Percentiles rank a stretch among this genome's conserved stretches.
Evolutionary conservation across 768 basidiomycete species (phyloP).

Genomic region (Lyophyllum shimeji): DNA sequence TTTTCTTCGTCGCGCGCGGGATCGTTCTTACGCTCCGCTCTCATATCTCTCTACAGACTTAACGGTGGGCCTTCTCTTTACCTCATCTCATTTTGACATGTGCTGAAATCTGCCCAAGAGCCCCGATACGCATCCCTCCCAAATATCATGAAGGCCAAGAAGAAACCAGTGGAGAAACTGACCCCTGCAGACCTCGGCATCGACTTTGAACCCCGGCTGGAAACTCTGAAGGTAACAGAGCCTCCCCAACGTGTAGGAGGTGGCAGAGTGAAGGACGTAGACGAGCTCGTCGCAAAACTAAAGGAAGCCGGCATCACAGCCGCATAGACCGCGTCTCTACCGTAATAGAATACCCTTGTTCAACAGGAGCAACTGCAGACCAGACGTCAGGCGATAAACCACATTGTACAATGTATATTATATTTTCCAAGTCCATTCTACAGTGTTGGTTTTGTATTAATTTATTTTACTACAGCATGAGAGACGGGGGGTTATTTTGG

Average conservation of each 20-base stretch:
- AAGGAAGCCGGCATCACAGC: slow-evolving; percentile 77
- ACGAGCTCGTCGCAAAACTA: slow-evolving; percentile 85
- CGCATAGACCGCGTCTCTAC: slow-evolving; percentile 20
- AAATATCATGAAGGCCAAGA: slow-evolving; percentile 99
- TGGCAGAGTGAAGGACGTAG: slow-evolving; percentile 87
- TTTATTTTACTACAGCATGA: slow-evolving; percentile 4
- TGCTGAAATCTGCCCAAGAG: slow-evolving; percentile 45
- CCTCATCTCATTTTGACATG: not conserved
- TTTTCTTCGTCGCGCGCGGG: no score
- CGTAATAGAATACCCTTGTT: slow-evolving; percentile 2
- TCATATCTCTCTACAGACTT: slow-evolving; percentile 46
- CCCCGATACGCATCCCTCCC: slow-evolving; percentile 97
- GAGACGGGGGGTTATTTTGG: not conserved
- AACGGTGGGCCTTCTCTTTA: slow-evolving; percentile 52
- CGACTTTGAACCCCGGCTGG: slow-evolving; percentile 79
- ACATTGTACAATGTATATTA: not conserved
- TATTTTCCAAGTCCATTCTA: slow-evolving; percentile 3
- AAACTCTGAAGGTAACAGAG: slow-evolving; percentile 86
- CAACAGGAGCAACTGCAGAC: not conserved
- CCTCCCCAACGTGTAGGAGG: slow-evolving; percentile 91
- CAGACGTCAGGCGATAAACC: not conserved
- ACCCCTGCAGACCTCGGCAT: slow-evolving; percentile 77
- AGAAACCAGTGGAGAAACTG: slow-evolving; percentile 90
- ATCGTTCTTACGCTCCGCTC: no score
- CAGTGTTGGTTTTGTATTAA: not conserved